Conservation (phyloP, 805 yeast genomes). For the Candida loeiensis region DNA sequence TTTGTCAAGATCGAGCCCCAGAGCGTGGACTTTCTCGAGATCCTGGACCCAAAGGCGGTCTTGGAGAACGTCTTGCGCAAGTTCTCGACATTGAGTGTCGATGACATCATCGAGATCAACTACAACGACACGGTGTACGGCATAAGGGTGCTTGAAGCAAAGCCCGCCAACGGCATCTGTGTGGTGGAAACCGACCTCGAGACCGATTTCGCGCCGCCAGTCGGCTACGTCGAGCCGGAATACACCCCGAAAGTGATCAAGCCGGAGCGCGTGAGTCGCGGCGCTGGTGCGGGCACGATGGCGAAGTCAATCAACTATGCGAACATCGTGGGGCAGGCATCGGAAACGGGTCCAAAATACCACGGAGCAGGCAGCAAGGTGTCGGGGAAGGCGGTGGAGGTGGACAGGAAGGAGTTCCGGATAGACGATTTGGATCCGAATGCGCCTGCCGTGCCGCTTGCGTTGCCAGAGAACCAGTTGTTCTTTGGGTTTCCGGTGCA, state of each 20-base stretch:
- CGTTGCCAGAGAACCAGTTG: conserved; percentile 77
- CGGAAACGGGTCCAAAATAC: conserved; percentile 30
- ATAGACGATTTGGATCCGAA: conserved; percentile 47
- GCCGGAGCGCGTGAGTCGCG: conserved; percentile 28
- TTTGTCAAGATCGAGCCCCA: conserved; percentile 96
- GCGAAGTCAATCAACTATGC: conserved; percentile 69
- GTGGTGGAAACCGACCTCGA: conserved; percentile 95
- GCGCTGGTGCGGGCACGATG: conserved; percentile 65
- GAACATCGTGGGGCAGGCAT: conserved; percentile 46
- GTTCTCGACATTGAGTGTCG: conserved; percentile 80
- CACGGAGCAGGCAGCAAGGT: conserved; percentile 67
- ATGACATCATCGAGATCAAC: conserved; percentile 78
- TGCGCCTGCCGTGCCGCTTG: conserved; percentile 68
- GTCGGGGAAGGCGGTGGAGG: conserved; percentile 52
- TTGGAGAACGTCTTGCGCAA: conserved; percentile 87
- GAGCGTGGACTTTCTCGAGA: conserved; percentile 86
- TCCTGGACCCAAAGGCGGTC: conserved; percentile 94
- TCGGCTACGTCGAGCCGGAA: conserved; percentile 94
- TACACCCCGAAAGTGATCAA: conserved; percentile 41
- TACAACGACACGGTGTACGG: conserved; percentile 78
- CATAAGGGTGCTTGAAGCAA: conserved; percentile 81
- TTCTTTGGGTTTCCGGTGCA: conserved; percentile 90
- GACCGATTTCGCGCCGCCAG: conserved; percentile 98
- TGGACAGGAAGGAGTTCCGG: conserved; percentile 24
- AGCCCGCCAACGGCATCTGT: conserved; percentile 81